These are phyloP conservation scores for Knufia petricola DNA, from an alignment of 2,329 filamentous ascomycete genomes.

Conservation along the genomic window DNA sequence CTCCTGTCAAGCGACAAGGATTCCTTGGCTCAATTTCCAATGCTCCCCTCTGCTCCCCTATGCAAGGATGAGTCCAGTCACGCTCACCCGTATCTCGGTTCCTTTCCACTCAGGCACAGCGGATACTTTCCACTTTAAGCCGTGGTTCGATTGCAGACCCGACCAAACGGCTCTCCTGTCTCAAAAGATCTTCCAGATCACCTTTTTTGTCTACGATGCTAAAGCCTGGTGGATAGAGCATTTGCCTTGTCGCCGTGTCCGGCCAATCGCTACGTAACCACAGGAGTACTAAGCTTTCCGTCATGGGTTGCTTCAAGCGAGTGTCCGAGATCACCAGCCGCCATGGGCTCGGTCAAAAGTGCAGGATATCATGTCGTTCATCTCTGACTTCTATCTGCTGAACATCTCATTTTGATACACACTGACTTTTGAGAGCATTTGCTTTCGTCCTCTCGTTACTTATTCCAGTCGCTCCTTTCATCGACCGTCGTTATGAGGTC, in stretches of 20 bases:
- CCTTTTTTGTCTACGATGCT: neutral
- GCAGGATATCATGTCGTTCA: neutral
- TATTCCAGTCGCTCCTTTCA: slow-evolving; percentile 16
- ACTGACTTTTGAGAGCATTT: slow-evolving; percentile 19
- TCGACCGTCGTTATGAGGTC: slow-evolving; percentile 16
- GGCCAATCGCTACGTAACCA: neutral
- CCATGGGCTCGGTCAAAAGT: neutral
- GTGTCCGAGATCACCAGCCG: neutral
- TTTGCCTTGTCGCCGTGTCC: neutral
- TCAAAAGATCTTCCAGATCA: neutral
- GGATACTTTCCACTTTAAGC: neutral
- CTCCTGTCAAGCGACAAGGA: neutral
- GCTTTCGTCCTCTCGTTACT: slow-evolving; percentile 22
- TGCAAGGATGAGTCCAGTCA: neutral
- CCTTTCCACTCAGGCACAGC: neutral
- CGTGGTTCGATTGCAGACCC: neutral
- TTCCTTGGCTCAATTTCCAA: neutral
- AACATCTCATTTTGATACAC: neutral
- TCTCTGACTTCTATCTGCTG: neutral
- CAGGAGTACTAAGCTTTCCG: neutral
- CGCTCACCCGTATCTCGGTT: too few species aligned
- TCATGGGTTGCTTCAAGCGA: neutral
- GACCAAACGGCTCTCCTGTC: slow-evolving; percentile 6
- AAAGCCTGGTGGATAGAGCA: neutral
- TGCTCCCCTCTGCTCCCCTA: slow-evolving; percentile 1